phyloP scores from a whole-genome alignment of 2,329 filamentous ascomycete genomes.

The Fusarium hostae region DNA sequence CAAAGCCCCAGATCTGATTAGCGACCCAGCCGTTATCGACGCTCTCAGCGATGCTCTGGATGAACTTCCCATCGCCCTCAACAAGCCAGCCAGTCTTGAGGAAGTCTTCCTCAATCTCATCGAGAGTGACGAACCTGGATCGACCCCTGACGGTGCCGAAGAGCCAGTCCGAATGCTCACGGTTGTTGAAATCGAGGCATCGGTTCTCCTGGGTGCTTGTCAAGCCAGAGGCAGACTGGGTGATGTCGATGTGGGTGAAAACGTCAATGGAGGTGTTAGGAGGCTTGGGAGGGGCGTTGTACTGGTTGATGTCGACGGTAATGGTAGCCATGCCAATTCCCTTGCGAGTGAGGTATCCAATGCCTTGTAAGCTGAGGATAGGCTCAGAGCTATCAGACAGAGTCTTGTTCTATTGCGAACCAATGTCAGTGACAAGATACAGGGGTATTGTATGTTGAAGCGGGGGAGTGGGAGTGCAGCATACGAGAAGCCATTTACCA shows the following conservation, averaged over 20 bases:
- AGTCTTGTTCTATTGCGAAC: constrained; percentile 72
- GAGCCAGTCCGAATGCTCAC: constrained; percentile 79
- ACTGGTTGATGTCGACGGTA: constrained; percentile 71
- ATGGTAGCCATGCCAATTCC: constrained; percentile 76
- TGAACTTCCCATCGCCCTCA: constrained; percentile 68
- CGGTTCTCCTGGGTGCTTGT: constrained; percentile 70
- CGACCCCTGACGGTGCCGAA: constrained; percentile 78
- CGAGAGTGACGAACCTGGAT: constrained; percentile 60
- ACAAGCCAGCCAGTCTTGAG: constrained; percentile 69
- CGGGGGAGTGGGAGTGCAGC: constrained; percentile 36
- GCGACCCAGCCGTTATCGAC: constrained; percentile 65
- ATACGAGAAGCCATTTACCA: constrained; percentile 77
- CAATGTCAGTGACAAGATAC: constrained; percentile 7
- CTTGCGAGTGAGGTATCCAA: constrained; percentile 79
- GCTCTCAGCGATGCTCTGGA: constrained; percentile 72
- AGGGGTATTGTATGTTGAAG: neutral
- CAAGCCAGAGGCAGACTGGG: constrained; percentile 78
- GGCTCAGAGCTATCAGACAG: constrained; percentile 76
- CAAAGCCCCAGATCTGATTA: constrained; percentile 70
- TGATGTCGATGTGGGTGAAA: constrained; percentile 74
- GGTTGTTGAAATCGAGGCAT: constrained; percentile 61
- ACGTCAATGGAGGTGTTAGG: constrained; percentile 54
- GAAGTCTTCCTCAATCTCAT: constrained; percentile 65
- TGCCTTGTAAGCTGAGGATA: constrained; percentile 76
- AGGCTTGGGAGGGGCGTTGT: constrained; percentile 56